Evolutionary conservation across 2,329 filamentous ascomycete species (phyloP).

Genomic region (Penicillium digitatum): DNA sequence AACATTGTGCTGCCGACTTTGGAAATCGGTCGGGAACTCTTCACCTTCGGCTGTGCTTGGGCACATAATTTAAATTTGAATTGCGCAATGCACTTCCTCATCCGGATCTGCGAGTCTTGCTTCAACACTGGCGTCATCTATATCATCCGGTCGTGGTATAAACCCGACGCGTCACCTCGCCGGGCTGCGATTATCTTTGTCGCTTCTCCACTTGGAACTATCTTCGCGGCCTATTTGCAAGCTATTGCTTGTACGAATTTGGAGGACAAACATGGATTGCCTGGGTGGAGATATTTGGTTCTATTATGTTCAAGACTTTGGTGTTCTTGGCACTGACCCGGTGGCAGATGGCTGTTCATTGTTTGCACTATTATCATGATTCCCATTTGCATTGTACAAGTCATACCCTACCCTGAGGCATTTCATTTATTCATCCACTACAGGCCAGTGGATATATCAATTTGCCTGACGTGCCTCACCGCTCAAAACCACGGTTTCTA

Average conservation of each 20-base stretch:
- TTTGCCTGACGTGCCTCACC: constrained; percentile 32
- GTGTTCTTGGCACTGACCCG: neutral
- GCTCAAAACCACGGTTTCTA: constrained; percentile 16
- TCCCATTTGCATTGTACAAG: constrained; percentile 16
- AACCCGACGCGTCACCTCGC: constrained; percentile 13
- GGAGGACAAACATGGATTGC: constrained; percentile 10
- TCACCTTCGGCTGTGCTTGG: constrained; percentile 25
- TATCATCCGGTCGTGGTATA: constrained; percentile 15
- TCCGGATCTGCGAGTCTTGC: constrained; percentile 14
- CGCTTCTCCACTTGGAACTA: constrained; percentile 13
- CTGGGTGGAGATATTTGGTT: constrained; percentile 4
- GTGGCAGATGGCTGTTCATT: constrained; percentile 29
- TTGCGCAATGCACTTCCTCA: constrained; percentile 1
- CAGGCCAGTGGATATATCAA: constrained; percentile 18
- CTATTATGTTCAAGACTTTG: neutral
- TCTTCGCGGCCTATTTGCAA: constrained; percentile 19
- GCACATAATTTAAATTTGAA: constrained; percentile 2
- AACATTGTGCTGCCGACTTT: constrained; percentile 22
- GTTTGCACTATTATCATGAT: constrained; percentile 26
- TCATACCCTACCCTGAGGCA: neutral
- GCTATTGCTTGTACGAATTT: constrained; percentile 18
- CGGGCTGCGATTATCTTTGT: constrained; percentile 18
- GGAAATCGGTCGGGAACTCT: constrained; percentile 24
- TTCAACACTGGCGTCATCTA: constrained; percentile 33
- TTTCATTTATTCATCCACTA: neutral